Evolutionary conservation across 2,329 filamentous ascomycete species (phyloP).

Genomic region (Penicillium sp.): DNA sequence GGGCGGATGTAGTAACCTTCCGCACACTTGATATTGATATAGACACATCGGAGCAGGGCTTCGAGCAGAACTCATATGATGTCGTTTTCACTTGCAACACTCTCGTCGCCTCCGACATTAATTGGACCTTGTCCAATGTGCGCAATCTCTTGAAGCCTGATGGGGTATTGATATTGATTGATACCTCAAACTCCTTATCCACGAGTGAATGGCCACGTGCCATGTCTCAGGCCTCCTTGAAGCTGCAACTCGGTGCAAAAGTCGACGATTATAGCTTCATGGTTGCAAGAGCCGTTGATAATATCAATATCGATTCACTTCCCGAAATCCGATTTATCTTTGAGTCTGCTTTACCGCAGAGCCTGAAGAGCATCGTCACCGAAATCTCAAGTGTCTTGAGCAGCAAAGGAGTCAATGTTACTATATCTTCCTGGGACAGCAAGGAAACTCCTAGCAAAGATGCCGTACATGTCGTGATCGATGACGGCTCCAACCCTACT

Average conservation of each 20-base stretch:
- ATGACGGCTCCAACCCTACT: neutral
- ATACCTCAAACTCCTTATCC: constrained; percentile 26
- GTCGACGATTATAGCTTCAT: neutral
- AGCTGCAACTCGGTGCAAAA: constrained; percentile 25
- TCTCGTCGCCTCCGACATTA: constrained; percentile 27
- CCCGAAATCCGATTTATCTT: neutral
- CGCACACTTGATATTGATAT: constrained; percentile 26
- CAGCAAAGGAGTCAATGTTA: neutral
- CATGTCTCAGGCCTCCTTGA: neutral
- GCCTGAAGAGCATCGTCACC: neutral
- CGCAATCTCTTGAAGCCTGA: constrained; percentile 32
- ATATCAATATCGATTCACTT: neutral
- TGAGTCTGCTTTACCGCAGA: neutral
- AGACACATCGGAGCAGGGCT: constrained; percentile 26
- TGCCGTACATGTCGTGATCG: neutral
- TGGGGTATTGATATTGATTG: constrained; percentile 44
- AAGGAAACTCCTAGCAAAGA: no score
- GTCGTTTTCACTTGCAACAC: constrained; percentile 32
- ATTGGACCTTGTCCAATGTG: constrained; percentile 22
- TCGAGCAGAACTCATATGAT: constrained; percentile 25
- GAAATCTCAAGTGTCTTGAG: neutral
- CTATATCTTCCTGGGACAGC: neutral
- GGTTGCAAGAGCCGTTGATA: neutral
- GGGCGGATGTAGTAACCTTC: constrained; percentile 19
- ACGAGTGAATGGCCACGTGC: neutral